These are phyloP conservation scores for Apiospora sp. DNA, from an alignment of 2,329 filamentous ascomycete genomes.

Conservation along the genomic window DNA sequence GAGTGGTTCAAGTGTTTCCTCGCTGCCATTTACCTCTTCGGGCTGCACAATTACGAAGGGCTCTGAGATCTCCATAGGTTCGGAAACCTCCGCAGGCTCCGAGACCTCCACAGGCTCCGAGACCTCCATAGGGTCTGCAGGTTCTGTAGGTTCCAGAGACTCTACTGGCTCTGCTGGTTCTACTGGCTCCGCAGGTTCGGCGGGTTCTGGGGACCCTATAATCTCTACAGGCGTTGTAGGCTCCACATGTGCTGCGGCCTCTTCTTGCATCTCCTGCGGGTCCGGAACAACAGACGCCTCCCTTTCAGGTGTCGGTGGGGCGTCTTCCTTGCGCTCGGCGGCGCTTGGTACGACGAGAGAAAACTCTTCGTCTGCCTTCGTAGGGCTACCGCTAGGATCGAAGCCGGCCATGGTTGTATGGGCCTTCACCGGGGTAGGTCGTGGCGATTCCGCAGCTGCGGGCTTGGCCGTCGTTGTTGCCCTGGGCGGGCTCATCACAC, in stretches of 20 bases:
- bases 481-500: slow-evolving; percentile 53
- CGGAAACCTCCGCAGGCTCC: background rate
- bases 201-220: slow-evolving; percentile 4
- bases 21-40: slow-evolving; percentile 26
- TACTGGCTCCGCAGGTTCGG: background rate
- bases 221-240: background rate
- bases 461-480: slow-evolving; percentile 10
- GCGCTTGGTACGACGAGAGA: slow-evolving; percentile 38
- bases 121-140: background rate
- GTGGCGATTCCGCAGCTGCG: slow-evolving; percentile 46
- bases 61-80: background rate
- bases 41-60: background rate
- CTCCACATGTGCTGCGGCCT: slow-evolving; percentile 1
- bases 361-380: slow-evolving; percentile 60
- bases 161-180: background rate
- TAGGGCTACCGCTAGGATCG: slow-evolving; percentile 49
- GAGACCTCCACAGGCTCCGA: background rate
- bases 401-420: slow-evolving; percentile 40
- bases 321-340: slow-evolving; percentile 23
- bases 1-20: slow-evolving; percentile 20
- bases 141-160: background rate
- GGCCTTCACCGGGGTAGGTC: slow-evolving; percentile 50
- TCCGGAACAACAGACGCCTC: slow-evolving; percentile 28
- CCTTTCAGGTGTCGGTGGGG: slow-evolving; percentile 27
- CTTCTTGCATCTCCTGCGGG: background rate